Evolutionary conservation across 2,329 filamentous ascomycete genomes (phyloP), one percentile per base, ranked within the genome.

Genomic region (Neofusicoccum parvum): DNA sequence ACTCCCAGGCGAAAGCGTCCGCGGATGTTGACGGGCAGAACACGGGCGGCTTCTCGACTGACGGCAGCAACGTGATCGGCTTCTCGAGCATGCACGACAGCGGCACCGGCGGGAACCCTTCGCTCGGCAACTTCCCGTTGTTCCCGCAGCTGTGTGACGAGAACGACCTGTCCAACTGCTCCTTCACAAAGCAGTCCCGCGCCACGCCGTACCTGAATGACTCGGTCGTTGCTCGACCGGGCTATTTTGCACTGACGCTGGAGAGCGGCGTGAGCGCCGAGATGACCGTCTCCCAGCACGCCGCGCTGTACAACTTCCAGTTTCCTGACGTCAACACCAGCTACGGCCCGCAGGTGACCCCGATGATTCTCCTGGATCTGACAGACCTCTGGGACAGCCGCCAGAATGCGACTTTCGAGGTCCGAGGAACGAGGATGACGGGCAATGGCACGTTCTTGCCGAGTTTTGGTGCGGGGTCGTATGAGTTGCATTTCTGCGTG

Each of bases 71-170:
- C 46, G 75, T 82, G 27, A 81, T 79, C 10, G 80, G 80, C 9
- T 81, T 82, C 67, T 77, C 74, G 12, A 71, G 70, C 14, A 67
- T 76, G 11, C 72, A 77, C 73, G 74, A 80, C 60, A 73, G 72
- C 32, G 75, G 76, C 7, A 78, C 76, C 17, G 76, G 76, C 34
- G 76, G 76, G 9, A 74, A 76, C 43, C 86, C 89, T 0, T 91
- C 88, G 3, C 78, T 92, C 15, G 90, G 90, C 14, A 92, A 91
- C 72, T 92, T 92, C 62, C 88, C 90, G 0, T 79, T 92, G 1
- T 92, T 92, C 68, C 83, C 89, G 0, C 89, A 91, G 67, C 78
- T 84, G 46, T 92, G 90, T 68, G 81, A 84, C 0, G 82, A 80
- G 14, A 85, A 90, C 67, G 83, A 88, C 45, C 76, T 92, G 63